Conservation (phyloP, 2,329 filamentous ascomycete genomes). For the Delphinella strobiligena region DNA sequence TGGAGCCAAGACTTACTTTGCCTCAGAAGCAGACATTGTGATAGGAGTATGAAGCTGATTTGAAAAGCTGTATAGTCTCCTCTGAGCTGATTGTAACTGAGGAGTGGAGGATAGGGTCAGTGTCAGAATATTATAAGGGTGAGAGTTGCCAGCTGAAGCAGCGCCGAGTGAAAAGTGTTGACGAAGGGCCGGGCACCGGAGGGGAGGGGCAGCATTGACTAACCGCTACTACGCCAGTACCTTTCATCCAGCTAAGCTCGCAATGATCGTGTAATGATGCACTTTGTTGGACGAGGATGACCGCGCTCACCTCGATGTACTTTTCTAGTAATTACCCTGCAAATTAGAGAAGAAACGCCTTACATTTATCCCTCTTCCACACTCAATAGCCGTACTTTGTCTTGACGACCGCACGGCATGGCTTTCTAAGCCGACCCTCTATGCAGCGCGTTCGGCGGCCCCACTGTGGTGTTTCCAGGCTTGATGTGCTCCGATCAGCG, state of each 20-base stretch:
- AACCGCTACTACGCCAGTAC: background rate
- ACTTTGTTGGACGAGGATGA: too few relatives aligned
- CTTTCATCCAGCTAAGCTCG: background rate
- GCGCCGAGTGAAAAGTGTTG: background rate
- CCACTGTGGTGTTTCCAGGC: background rate
- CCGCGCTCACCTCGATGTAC: background rate
- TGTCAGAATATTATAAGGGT: background rate
- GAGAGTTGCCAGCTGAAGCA: background rate
- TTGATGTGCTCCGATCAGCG: background rate
- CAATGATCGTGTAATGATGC: background rate
- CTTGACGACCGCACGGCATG: too few relatives aligned
- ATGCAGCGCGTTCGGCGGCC: background rate
- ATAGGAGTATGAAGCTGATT: constrained; percentile 7
- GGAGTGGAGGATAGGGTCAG: background rate
- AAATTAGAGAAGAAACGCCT: too few relatives aligned
- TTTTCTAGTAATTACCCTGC: too few relatives aligned
- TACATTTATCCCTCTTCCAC: too few relatives aligned
- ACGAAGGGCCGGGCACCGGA: background rate
- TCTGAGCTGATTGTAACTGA: constrained; percentile 1
- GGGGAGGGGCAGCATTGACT: background rate
- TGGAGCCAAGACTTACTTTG: constrained; percentile 14
- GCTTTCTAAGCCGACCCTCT: too few relatives aligned
- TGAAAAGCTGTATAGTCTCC: constrained; percentile 7
- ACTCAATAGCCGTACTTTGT: too few relatives aligned
- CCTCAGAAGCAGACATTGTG: constrained; percentile 12